Conservation (phyloP, 2,329 filamentous ascomycete genomes). For the Decorospora gaudefroyi region DNA sequence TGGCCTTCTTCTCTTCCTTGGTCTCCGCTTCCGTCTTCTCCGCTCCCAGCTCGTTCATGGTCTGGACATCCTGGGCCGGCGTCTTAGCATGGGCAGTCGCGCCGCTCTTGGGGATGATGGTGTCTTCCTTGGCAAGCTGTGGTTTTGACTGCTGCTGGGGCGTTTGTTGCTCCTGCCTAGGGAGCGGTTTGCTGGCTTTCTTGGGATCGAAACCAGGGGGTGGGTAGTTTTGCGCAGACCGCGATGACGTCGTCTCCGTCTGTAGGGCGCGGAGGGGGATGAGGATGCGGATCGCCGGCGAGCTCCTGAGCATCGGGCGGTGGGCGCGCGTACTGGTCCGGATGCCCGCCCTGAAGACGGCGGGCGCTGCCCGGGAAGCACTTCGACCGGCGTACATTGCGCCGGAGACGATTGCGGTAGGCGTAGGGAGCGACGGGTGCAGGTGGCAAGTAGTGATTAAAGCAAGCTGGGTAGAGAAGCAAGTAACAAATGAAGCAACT, state of each 20-base stretch:
- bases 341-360: slow-evolving; percentile 53
- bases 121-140: slow-evolving; percentile 34
- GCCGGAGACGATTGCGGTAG: slow-evolving; percentile 27
- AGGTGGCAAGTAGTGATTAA: slow-evolving; percentile 11
- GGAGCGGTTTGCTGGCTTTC: slow-evolving; percentile 81
- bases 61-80: slow-evolving; percentile 52
- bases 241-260: slow-evolving; percentile 61
- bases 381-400: slow-evolving; percentile 54
- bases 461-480: slow-evolving; percentile 8
- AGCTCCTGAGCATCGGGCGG: slow-evolving; percentile 54
- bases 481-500: slow-evolving; percentile 10
- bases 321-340: slow-evolving; percentile 50
- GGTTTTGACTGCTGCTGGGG: slow-evolving; percentile 30
- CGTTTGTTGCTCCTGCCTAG: slow-evolving; percentile 59
- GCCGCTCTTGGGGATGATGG: slow-evolving; percentile 45
- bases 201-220: slow-evolving; percentile 92
- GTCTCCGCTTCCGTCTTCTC: slow-evolving; percentile 59
- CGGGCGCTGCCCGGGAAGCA: slow-evolving; percentile 53
- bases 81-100: slow-evolving; percentile 55
- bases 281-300: slow-evolving; percentile 63
- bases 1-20: slow-evolving; percentile 59
- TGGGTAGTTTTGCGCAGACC: slow-evolving; percentile 61
- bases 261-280: slow-evolving; percentile 59
- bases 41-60: slow-evolving; percentile 65
- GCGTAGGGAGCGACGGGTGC: slow-evolving; percentile 21